Percentiles rank a stretch among this genome's conserved stretches.
Evolutionary conservation across 176 grass and related monocot species (phyloP).

Genomic region (Eleusine coracana): DNA sequence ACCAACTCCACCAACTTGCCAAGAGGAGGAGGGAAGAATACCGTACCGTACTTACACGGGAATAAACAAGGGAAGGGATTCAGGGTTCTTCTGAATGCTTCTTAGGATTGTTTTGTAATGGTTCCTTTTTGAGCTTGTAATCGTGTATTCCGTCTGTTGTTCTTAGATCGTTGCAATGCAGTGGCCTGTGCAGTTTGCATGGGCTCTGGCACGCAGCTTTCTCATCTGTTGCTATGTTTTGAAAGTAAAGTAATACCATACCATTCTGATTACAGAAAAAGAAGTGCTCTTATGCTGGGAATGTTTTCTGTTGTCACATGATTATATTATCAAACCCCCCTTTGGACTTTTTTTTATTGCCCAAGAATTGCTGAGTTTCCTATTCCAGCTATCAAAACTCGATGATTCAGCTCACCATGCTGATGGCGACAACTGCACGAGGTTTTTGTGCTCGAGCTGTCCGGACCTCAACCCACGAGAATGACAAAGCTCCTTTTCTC

Average conservation of each 20-base stretch:
- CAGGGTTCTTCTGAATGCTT: constrained; percentile 36
- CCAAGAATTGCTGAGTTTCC: background rate
- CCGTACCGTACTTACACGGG: background rate
- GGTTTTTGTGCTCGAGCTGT: background rate
- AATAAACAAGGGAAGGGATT: constrained; percentile 28
- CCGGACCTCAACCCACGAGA: background rate
- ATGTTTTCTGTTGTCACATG: background rate
- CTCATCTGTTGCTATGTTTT: constrained; percentile 1
- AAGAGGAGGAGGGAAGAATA: constrained; percentile 21
- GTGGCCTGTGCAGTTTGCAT: constrained; percentile 20
- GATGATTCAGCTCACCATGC: too few relatives aligned
- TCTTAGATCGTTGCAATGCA: constrained; percentile 23
- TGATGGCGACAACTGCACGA: background rate
- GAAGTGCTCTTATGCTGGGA: background rate
- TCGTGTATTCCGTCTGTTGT: background rate
- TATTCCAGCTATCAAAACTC: too few relatives aligned
- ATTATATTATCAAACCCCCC: too few relatives aligned
- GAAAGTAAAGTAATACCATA: constrained; percentile 9
- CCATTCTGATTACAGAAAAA: background rate
- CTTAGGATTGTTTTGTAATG: background rate
- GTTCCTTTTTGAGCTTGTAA: constrained; percentile 24
- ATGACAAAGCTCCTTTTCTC: background rate
- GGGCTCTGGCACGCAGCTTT: background rate
- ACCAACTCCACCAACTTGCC: background rate
- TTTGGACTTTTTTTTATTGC: background rate